Evolutionary conservation across 306 rosid genomes (phyloP).

Genomic region (Quercus parvula): DNA sequence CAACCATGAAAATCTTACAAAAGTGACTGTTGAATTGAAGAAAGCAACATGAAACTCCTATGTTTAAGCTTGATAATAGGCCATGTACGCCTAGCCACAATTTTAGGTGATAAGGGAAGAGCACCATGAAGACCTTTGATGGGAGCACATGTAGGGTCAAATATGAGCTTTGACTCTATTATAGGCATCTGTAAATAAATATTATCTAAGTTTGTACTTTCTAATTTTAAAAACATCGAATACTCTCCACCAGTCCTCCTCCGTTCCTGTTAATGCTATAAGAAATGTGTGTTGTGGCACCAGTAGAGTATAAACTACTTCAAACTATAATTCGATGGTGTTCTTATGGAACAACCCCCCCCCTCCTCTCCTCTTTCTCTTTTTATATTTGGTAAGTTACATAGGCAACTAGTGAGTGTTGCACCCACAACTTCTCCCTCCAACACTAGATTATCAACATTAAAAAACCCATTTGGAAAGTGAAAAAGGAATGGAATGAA

Average conservation of each 20-base stretch:
- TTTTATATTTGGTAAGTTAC: no score
- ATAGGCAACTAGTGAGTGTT: no score
- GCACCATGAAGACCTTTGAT: not conserved
- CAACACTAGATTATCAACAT: no score
- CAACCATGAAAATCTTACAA: not conserved
- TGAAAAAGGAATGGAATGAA: no score
- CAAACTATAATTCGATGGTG: not conserved
- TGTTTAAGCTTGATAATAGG: not conserved
- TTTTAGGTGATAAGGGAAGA: not conserved
- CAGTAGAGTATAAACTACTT: not conserved
- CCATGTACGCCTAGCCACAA: not conserved
- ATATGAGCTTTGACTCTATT: not conserved
- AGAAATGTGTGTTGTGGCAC: not conserved
- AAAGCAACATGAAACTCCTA: not conserved
- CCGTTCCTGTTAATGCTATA: not conserved
- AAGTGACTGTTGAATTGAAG: not conserved
- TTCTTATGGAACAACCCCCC: not conserved
- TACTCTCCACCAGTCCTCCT: not conserved
- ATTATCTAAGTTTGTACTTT: not conserved
- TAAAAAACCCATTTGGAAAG: no score
- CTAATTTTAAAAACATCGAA: not conserved
- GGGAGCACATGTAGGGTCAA: not conserved
- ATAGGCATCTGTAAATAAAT: not conserved
- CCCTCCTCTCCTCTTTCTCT: fast-evolving
- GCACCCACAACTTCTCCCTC: no score